Evolutionary conservation across 305 asterid genomes (phyloP).

Genomic region (Fraxinus ornus): DNA sequence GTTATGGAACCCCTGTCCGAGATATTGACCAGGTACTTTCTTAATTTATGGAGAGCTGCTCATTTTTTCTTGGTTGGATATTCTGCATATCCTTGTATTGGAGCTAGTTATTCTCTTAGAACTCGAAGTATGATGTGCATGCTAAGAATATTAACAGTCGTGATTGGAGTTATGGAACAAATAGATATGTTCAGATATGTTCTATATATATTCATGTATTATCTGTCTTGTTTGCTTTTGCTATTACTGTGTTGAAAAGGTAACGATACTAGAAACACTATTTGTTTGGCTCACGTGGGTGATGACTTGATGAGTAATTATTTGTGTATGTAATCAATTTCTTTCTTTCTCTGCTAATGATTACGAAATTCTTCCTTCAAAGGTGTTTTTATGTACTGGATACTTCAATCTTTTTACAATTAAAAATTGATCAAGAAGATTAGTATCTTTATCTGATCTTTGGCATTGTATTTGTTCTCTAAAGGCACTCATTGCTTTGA

Average conservation of each 20-base stretch:
- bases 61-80: background rate
- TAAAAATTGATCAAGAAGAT: background rate
- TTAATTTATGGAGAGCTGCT: background rate
- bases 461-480: slow-evolving; percentile 20
- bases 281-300: background rate
- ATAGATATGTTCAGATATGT: background rate
- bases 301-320: background rate
- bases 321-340: background rate
- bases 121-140: background rate
- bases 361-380: slow-evolving; percentile 6
- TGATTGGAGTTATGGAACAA: background rate
- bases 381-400: background rate
- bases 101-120: background rate
- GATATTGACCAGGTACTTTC: slow-evolving; percentile 71
- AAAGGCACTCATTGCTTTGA: slow-evolving; percentile 79
- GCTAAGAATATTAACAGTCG: background rate
- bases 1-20: slow-evolving; percentile 80
- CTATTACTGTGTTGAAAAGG: background rate
- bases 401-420: background rate
- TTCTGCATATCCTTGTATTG: background rate
- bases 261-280: background rate
- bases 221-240: background rate
- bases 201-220: background rate
- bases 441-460: slow-evolving; percentile 13
- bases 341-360: background rate